These are phyloP conservation scores for Dictyostelium discoideum DNA, from an alignment of 78 protist species.

Conservation along the genomic window DNA sequence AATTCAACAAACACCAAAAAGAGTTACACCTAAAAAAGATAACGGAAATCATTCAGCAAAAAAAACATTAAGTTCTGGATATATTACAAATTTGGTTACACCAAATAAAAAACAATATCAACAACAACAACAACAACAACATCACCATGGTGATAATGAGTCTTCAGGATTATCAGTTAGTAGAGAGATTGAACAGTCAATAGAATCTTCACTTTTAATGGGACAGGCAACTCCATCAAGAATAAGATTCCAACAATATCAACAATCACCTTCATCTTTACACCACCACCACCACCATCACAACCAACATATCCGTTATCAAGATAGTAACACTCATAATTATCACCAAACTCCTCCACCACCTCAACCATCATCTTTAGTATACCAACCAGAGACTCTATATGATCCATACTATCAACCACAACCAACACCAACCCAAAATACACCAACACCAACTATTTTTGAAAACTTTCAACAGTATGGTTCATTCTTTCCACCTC, in stretches of 20 bases:
- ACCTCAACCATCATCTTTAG: neutral
- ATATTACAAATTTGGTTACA: neutral
- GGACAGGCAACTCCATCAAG: neutral
- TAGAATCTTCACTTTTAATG: neutral
- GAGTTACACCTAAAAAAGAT: neutral
- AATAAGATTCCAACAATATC: neutral
- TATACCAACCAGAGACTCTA: neutral
- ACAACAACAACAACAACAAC: neutral
- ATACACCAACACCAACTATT: neutral
- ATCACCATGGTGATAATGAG: neutral
- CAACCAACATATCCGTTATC: neutral
- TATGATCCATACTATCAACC: neutral
- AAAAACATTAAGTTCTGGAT: neutral
- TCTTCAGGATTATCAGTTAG: conserved; percentile 8
- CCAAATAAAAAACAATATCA: conserved; percentile 8
- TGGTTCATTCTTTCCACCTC: neutral
- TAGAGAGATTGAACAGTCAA: conserved; percentile 12
- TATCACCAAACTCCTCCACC: neutral
- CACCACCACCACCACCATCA: neutral
- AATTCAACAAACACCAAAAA: neutral
- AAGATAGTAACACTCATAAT: neutral
- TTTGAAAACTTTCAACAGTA: neutral
- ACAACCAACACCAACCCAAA: neutral
- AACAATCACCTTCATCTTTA: neutral
- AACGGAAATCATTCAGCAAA: neutral